Evolutionary conservation across 345 rosid species (phyloP).

Genomic region (Aquilaria malaccensis): DNA sequence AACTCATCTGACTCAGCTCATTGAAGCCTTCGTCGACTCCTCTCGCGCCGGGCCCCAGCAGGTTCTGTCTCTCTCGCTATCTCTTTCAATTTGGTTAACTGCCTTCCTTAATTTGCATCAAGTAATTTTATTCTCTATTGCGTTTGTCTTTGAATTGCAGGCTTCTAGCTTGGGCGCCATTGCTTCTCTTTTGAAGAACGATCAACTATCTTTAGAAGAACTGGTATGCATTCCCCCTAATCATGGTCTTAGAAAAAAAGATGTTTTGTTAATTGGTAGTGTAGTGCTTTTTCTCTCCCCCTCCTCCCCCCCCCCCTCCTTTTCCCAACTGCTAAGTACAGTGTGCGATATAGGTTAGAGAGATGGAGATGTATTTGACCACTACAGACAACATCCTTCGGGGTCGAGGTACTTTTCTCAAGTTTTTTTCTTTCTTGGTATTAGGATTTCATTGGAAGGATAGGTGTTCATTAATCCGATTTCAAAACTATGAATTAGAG

Average conservation of each 20-base stretch:
- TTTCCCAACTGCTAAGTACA: slow-evolving; percentile 4
- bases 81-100: background rate
- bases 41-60: slow-evolving; percentile 51
- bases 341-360: slow-evolving; percentile 44
- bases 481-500: no score
- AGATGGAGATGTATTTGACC: slow-evolving; percentile 84
- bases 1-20: slow-evolving; percentile 41
- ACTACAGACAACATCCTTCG: slow-evolving; percentile 61
- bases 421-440: background rate
- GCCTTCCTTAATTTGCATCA: background rate
- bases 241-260: background rate
- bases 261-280: background rate
- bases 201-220: slow-evolving; percentile 33
- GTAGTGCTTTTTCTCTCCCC: background rate
- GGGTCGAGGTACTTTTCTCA: slow-evolving; percentile 51
- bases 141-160: slow-evolving; percentile 24
- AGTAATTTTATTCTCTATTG: background rate
- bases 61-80: slow-evolving; percentile 23
- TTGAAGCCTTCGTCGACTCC: slow-evolving; percentile 57
- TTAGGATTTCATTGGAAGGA: background rate
- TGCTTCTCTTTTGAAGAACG: slow-evolving; percentile 55
- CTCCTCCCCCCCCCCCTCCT: background rate
- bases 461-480: no score
- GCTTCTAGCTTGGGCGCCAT: slow-evolving; percentile 56
- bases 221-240: slow-evolving; percentile 37